Conservation (phyloP, 2,329 filamentous ascomycete genomes). For the Bipolaris sorokiniana region DNA sequence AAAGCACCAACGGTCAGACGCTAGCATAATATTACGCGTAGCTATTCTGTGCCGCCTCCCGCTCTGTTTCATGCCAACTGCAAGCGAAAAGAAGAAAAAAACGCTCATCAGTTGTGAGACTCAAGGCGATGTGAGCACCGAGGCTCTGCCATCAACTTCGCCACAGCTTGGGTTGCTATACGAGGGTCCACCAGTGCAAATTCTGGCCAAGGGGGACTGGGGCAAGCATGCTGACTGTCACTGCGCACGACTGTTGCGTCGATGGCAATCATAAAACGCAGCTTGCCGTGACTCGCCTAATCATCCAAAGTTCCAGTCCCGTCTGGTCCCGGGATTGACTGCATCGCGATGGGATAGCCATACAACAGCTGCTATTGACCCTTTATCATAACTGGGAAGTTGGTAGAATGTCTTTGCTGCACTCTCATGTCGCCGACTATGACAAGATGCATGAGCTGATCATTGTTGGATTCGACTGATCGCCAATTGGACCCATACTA, state of each 20-base stretch:
- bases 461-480: too few relatives aligned
- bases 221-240: neutral
- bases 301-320: neutral
- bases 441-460: neutral
- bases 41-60: neutral
- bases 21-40: conserved; percentile 1
- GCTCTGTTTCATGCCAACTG: neutral
- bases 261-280: neutral
- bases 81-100: neutral
- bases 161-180: neutral
- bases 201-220: neutral
- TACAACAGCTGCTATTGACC: neutral
- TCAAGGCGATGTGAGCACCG: neutral
- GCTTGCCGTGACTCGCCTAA: conserved; percentile 1
- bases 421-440: neutral
- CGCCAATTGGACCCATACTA: neutral
- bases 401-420: neutral
- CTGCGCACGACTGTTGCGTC: neutral
- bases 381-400: neutral
- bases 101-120: neutral
- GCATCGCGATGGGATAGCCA: neutral
- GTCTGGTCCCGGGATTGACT: neutral
- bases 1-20: neutral
- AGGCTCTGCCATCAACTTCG: neutral
- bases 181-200: neutral